A percentile compares a stretch with the other conserved stretches of the same genome.
These are phyloP conservation scores for Sodiomyces alkalinus DNA, from an alignment of 2,329 filamentous ascomycete genomes.

Conservation along the genomic window DNA sequence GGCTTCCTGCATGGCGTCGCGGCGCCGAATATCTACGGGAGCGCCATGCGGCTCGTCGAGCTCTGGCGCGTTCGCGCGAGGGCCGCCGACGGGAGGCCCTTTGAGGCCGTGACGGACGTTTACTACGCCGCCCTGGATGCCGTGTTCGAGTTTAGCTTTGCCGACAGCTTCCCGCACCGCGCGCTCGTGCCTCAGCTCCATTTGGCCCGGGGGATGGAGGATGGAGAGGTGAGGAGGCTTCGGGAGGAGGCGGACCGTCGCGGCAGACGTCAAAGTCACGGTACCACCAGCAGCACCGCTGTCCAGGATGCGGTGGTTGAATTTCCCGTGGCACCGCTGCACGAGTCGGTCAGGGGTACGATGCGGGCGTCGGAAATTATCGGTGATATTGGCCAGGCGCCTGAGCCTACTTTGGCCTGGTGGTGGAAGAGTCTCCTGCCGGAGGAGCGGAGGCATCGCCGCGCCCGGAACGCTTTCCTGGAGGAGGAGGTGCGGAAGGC, in stretches of 20 bases:
- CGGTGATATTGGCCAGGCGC: slow-evolving; percentile 1
- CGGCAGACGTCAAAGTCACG: not conserved
- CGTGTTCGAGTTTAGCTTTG: slow-evolving; percentile 16
- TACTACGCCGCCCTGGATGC: slow-evolving; percentile 15
- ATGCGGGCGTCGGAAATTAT: slow-evolving; percentile 3
- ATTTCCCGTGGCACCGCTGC: slow-evolving; percentile 2
- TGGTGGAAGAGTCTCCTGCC: slow-evolving; percentile 3
- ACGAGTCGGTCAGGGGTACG: slow-evolving; percentile 5
- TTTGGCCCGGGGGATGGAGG: no score
- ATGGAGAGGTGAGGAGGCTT: not conserved
- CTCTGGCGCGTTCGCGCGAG: slow-evolving; percentile 18
- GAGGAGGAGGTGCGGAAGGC: slow-evolving; percentile 2
- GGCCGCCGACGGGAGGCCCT: slow-evolving; percentile 15
- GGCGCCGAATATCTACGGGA: slow-evolving; percentile 18
- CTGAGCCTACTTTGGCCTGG: slow-evolving; percentile 2
- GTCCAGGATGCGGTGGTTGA: no score
- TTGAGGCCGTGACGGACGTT: slow-evolving; percentile 14
- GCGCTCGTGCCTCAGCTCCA: not conserved
- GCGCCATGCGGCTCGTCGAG: slow-evolving; percentile 14
- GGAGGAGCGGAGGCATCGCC: not conserved
- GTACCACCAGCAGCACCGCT: no score
- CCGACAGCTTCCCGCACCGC: slow-evolving; percentile 2
- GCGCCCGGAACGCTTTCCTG: slow-evolving; percentile 1
- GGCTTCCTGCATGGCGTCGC: slow-evolving; percentile 17
- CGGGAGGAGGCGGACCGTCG: not conserved